These are phyloP conservation scores for Yamadazyma takamatsuzukensis DNA, from an alignment of 805 yeast species.

Conservation along the genomic window DNA sequence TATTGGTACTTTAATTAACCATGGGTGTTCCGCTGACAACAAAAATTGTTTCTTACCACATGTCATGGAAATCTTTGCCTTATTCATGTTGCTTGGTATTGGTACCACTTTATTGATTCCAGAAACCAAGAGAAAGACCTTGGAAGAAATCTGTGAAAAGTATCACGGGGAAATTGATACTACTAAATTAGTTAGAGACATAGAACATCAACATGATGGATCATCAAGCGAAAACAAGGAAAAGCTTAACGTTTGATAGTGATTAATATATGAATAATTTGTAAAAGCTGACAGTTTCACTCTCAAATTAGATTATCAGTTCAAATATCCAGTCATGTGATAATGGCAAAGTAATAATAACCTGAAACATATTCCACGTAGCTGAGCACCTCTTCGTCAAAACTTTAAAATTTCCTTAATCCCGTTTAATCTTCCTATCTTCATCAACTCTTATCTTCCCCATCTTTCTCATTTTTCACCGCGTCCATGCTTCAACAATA, in stretches of 20 bases:
- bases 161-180: constrained; percentile 73
- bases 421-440: too few species aligned
- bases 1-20: constrained; percentile 78
- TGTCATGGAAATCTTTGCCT: constrained; percentile 90
- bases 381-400: too few species aligned
- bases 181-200: constrained; percentile 36
- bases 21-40: constrained; percentile 62
- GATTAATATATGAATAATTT: too few species aligned
- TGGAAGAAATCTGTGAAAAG: constrained; percentile 78
- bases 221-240: constrained; percentile 13
- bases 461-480: too few species aligned
- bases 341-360: too few species aligned
- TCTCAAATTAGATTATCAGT: too few species aligned
- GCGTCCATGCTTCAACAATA: constrained; percentile 10
- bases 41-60: constrained; percentile 81
- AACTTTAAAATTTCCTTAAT: too few species aligned
- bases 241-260: too few species aligned
- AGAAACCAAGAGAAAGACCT: constrained; percentile 88
- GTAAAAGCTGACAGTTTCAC: too few species aligned
- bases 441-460: too few species aligned
- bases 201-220: constrained; percentile 11
- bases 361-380: too few species aligned
- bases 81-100: constrained; percentile 84
- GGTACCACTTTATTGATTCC: constrained; percentile 66
- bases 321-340: too few species aligned